Evolutionary conservation across 208 protist species (phyloP), one percentile per base, ranked within the genome.

Genomic region (Trypanosoma cruzi): DNA sequence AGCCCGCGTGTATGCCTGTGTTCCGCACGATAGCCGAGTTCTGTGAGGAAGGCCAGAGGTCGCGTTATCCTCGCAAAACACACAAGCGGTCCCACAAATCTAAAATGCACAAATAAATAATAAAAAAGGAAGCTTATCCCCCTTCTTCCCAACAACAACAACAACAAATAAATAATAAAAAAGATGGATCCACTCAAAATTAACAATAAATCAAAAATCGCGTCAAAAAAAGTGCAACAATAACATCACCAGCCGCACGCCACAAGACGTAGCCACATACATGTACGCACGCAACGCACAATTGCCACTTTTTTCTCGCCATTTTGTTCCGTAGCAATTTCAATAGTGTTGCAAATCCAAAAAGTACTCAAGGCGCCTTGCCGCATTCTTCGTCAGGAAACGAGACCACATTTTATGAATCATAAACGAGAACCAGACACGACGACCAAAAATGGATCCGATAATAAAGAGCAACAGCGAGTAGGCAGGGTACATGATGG

Each of bases 381-480:
- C 74, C 0, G 66, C 85, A 14, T 74, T 85, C 58, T 76, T 80
- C 11, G 89, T 83, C 14, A 95, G 69, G 49, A 93, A 90, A 50
- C 89, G 86, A 1, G 80, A 86, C 89, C 89, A 95, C 89, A 95
- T 95, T 79, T 95, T 95, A 65, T 90, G 84, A 64, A 95, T 84
- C 89, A 95, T 95, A 40, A 93, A 93, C n/a, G 84, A 88, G 61
- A 95, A 95, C 89, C 89, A 95, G 11, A 95, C 78, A 18, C 89
- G 84, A 26, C 89, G 77, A 8, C 86, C 86, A 73, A 95, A 95
- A 57, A 89, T 26, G n/a, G 77, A 76, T 28, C 85, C 89, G 57
- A 83, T 80, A 49, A 79, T n/a, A 67, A 92, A 88, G 10, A 95
- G 78, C 42, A 95, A 80, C 31, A 86, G 36, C 7, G 89, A 95